phyloP scores from a whole-genome alignment of 2,329 filamentous ascomycete species.

The Phyllosticta citriasiana region DNA sequence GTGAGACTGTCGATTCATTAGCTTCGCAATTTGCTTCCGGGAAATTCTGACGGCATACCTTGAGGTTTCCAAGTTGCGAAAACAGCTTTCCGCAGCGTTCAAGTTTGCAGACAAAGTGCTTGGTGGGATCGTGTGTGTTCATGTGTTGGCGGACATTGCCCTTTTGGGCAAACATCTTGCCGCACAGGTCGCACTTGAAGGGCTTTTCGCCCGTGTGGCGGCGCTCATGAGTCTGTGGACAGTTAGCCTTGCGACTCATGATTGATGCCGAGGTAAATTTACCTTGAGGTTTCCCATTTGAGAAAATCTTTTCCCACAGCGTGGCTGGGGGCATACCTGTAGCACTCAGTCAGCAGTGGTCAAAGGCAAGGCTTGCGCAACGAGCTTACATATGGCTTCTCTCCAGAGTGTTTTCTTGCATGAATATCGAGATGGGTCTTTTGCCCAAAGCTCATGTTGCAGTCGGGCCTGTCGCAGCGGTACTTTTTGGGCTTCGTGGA shows the following conservation, averaged over 20 bases:
- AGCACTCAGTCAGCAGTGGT: conserved; percentile 11
- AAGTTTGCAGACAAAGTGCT: conserved; percentile 71
- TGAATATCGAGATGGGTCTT: conserved; percentile 93
- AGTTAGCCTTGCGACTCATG: conserved; percentile 11
- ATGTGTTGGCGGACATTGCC: conserved; percentile 79
- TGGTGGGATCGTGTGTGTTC: conserved; percentile 66
- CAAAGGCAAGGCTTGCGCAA: not conserved
- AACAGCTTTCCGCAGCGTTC: conserved; percentile 82
- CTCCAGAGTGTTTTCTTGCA: conserved; percentile 75
- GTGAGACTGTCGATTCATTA: conserved; percentile 51
- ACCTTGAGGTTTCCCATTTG: conserved; percentile 87
- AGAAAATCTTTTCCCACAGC: conserved; percentile 72
- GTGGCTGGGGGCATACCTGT: conserved; percentile 56
- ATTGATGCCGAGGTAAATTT: conserved; percentile 16
- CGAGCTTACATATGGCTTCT: conserved; percentile 71
- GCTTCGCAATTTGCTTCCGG: conserved; percentile 8
- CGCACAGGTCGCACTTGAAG: conserved; percentile 68
- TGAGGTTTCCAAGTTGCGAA: conserved; percentile 83
- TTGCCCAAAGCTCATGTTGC: conserved; percentile 75
- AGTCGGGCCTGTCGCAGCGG: conserved; percentile 62
- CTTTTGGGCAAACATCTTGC: conserved; percentile 73
- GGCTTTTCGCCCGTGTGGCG: conserved; percentile 82
- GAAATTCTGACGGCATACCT: conserved; percentile 43
- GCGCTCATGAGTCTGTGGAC: conserved; percentile 64
- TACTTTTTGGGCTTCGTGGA: conserved; percentile 51